Evolutionary conservation across 257 asterid genomes (phyloP), one percentile per base, ranked within the genome.

Genomic region (Petunia secreta): DNA sequence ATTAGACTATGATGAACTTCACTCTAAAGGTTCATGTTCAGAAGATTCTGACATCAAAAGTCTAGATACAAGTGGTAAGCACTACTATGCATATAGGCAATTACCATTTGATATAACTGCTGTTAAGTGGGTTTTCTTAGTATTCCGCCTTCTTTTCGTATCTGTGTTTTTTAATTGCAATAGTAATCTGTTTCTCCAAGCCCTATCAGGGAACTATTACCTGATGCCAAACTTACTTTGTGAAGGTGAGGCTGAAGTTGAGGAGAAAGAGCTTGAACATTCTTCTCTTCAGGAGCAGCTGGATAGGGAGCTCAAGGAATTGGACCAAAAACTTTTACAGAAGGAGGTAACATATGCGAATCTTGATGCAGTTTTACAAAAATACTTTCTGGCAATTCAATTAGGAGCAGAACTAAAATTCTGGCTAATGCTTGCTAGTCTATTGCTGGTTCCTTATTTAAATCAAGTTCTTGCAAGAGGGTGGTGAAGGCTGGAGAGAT

Each of bases 241-340:
- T 85, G 80, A 87, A 96, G 99, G 83, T 75, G 93, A 84, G 76
- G 88, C 78, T 62, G 97, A 91, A 87, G 97, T 86, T 82, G 97
- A 86, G 85, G 91, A 94, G 79, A 90, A 95, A 83, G 98, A 92
- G 86, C 90, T 91, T 16, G 98, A 94, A 25, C 97, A 96, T 91
- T 88, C 93, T 87, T 92, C 98, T 82, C 92, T 92, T 82, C 98
- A 96, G 88, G 97, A 96, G 85, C 86, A 85, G 81, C 65, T 96
- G 85, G 99, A 96, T 79, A 81, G 59, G 84, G 99, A 96, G 88
- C 92, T 96, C 69, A 90, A 92, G 85, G 99, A 96, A 83, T 80
- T 96, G 87, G 97, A 96, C 89, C 83, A 91, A 85, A 91, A 79
- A 81, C 98, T 96, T 84, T 98, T 89, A 85, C 89, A 94, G 81